These are phyloP conservation scores for Dictyostelium capitatum DNA, from an alignment of 78 protist species.

Conservation along the genomic window DNA sequence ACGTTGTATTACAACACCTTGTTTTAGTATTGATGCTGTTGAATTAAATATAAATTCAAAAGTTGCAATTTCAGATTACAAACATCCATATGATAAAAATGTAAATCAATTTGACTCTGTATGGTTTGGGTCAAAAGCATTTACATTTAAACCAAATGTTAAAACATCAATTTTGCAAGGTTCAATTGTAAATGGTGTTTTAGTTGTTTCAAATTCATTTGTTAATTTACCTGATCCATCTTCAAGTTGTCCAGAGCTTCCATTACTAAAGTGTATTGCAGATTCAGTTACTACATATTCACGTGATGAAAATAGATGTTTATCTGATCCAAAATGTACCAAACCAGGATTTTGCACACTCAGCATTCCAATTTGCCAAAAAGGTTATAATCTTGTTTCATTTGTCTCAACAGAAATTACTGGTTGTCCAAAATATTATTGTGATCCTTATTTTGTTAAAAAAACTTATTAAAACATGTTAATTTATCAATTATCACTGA, in stretches of 20 bases:
- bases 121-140: neutral
- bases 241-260: neutral
- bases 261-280: neutral
- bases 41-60: neutral
- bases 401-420: neutral
- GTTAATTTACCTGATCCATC: constrained; percentile 24
- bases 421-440: neutral
- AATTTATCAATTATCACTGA: too few relatives aligned
- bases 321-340: neutral
- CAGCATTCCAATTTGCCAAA: constrained; percentile 1
- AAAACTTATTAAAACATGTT: neutral
- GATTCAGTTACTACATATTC: neutral
- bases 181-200: neutral
- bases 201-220: neutral
- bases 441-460: neutral
- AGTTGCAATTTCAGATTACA: neutral
- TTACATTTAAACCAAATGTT: neutral
- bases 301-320: constrained; percentile 22
- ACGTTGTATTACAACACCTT: neutral
- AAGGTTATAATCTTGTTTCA: neutral
- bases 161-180: neutral
- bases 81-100: neutral
- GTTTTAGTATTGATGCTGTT: neutral
- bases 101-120: neutral
- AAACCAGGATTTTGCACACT: neutral